Base-by-base conservation (phyloP, 164 flowering plant genomes). In the Vitis riparia region DNA sequence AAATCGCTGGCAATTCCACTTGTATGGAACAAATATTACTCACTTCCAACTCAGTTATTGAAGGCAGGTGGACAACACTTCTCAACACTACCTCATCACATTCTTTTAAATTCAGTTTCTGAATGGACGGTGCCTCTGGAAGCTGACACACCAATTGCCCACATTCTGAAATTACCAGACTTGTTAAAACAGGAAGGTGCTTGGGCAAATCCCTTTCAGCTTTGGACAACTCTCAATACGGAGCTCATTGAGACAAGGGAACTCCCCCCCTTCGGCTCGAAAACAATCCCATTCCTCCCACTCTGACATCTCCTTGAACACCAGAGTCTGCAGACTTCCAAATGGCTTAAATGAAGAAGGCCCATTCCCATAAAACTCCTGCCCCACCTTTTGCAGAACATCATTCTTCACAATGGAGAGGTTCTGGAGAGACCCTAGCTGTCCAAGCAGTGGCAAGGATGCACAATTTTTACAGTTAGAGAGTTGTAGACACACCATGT, bases 231-330 rank as follows among this genome's bases (percentile, higher is more conserved):
- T 47, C 51, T 1, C 2, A 16, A 75, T 44, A 5, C 8, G 5
- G 15, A 75, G 70, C 56, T 69, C 51, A 47, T 37, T 48, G 2
- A 75, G 70, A 30, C 11, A 9, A 47, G 78, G 71, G 49, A 75
- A 70, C 7, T 11, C 62, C 12, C 17, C 70, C 8, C 14, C 47
- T 19, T 44, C 68, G 5, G 6, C 14, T 67, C 12, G 30, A 12
- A 14, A 2, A 15, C 67, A 11, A 27, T 30, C 7, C 78, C 78
- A 70, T 6, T 71, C 74, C 29, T 67, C 57, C 78, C 74, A 75
- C 8, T 9, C 37, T 8, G 17, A 44, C 60, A 74, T 57, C 11
- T 51, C 14, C 17, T 62, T 59, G 51, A 75, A 66, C n/a, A 14
- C 16, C 47, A 75, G 17, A 5, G 4, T 62, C 16, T 70, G 53